Evolutionary conservation across 2,329 filamentous ascomycete genomes (phyloP).

Genomic region (Monilinia fructigena): DNA sequence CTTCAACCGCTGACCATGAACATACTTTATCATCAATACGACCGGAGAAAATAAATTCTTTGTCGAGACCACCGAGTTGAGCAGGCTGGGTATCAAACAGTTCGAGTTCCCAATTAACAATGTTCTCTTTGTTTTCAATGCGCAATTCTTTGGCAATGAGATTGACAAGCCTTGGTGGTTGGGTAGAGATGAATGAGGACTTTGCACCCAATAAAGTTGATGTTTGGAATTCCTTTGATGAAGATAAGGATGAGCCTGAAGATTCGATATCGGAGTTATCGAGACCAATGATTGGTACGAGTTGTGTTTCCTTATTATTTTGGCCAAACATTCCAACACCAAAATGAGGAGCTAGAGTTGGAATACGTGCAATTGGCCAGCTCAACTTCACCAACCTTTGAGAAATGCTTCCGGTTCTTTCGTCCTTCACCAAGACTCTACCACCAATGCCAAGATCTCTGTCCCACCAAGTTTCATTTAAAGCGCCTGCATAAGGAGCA

Average conservation of each 20-base stretch:
- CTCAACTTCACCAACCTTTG: slow-evolving; percentile 84
- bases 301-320: slow-evolving; percentile 85
- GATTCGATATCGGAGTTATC: slow-evolving; percentile 63
- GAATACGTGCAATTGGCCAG: slow-evolving; percentile 91
- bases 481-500: slow-evolving; percentile 83
- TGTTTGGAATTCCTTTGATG: slow-evolving; percentile 37
- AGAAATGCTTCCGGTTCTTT: slow-evolving; percentile 69
- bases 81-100: slow-evolving; percentile 89
- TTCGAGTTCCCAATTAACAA: slow-evolving; percentile 96
- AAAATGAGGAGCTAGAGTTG: slow-evolving; percentile 92
- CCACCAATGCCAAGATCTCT: slow-evolving; percentile 89
- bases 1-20: slow-evolving; percentile 86
- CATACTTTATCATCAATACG: slow-evolving; percentile 98
- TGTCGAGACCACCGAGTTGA: slow-evolving; percentile 77
- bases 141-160: slow-evolving; percentile 78
- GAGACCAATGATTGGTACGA: slow-evolving; percentile 89
- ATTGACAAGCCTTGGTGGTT: slow-evolving; percentile 81
- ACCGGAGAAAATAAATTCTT: slow-evolving; percentile 91
- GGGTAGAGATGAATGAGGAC: slow-evolving; percentile 71
- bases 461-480: slow-evolving; percentile 96
- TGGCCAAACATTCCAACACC: slow-evolving; percentile 68
- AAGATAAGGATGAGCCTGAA: slow-evolving; percentile 28
- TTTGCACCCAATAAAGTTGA: slow-evolving; percentile 30
- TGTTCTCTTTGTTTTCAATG: slow-evolving; percentile 68
- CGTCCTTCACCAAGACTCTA: slow-evolving; percentile 77